Base-by-base conservation (phyloP, 208 protist genomes). In the Leishmania turanica region DNA sequence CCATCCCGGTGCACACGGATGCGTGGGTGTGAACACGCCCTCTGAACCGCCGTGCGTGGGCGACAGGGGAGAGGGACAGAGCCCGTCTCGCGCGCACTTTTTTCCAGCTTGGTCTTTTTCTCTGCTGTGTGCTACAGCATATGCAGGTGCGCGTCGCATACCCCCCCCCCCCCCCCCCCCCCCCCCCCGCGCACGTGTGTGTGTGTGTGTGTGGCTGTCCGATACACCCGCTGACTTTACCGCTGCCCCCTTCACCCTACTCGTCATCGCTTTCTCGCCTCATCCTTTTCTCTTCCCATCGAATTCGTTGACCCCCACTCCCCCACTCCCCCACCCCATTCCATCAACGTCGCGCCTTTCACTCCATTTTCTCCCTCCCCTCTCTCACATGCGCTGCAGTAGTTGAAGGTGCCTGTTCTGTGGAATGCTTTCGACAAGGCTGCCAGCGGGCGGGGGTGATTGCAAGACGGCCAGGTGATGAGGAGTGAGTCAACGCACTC, bases 91-190 rank as follows among this genome's bases (percentile, higher is more conserved):
- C 3, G 62, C 13, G 31, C 3, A 4, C 19, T 6, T 40, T 68
- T 40, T 40, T 34, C 15, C 31, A 68, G 2, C 62, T 31, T 64
- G 24, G 9, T 64, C n/a, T 34, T 40, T 68, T 21, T 24, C 27
- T 40, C 4, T 40, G 31, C 15, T 68, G 8, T 8, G 31, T 68
- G 62, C 62, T 42, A 40, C 62, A 66, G 31, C 11, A n/a, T 31
- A 66, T 2, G 62, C 31, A 13, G 37, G 65, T 47, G 19, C 17
- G 65, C 19, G 21, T 47, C 65, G 37, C 24, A 47, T 47, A 47
- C 37, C 17, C 5, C 0, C 37, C 0, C 5, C 0, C 8, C 27
- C 0, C 5, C 0, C 8, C 27, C 0, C 19, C 17, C 37, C 17
- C 5, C 0, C 37, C 0, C 5, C 0, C 8, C 27, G 64, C 34